phyloP scores from a whole-genome alignment of 768 basidiomycete genomes.

The Trametes maxima region DNA sequence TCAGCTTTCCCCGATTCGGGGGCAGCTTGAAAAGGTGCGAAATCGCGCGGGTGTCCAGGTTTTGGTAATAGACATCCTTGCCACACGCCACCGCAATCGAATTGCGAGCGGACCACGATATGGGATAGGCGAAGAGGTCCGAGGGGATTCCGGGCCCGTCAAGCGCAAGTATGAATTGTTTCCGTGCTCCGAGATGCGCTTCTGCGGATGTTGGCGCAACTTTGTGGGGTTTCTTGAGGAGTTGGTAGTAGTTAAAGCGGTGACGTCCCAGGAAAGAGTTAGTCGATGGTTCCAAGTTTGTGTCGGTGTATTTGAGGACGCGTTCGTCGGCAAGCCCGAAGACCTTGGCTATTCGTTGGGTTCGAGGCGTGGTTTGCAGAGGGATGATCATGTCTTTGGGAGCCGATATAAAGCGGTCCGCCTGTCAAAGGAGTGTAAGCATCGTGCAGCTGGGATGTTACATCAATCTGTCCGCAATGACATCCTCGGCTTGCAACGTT shows the following conservation, averaged over 20 bases:
- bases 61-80: conserved; percentile 61
- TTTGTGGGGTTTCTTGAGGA: conserved; percentile 42
- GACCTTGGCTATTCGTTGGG: conserved; percentile 63
- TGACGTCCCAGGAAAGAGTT: conserved; percentile 49
- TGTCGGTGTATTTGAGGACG: conserved; percentile 54
- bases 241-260: conserved; percentile 53
- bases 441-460: background rate
- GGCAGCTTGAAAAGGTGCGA: conserved; percentile 49
- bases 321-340: conserved; percentile 62
- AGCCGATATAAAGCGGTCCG: conserved; percentile 62
- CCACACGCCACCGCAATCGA: conserved; percentile 65
- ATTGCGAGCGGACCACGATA: conserved; percentile 62
- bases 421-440: conserved; percentile 36
- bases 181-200: conserved; percentile 56
- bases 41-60: conserved; percentile 57
- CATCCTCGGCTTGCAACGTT: background rate
- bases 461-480: background rate
- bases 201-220: conserved; percentile 50
- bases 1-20: conserved; percentile 40
- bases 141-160: conserved; percentile 64
- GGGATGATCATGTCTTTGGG: conserved; percentile 55
- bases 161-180: conserved; percentile 59
- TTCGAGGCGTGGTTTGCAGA: conserved; percentile 64
- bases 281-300: conserved; percentile 35
- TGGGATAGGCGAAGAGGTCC: conserved; percentile 57